Evolutionary conservation across 805 yeast genomes (phyloP).

Genomic region (Candida maltosa): DNA sequence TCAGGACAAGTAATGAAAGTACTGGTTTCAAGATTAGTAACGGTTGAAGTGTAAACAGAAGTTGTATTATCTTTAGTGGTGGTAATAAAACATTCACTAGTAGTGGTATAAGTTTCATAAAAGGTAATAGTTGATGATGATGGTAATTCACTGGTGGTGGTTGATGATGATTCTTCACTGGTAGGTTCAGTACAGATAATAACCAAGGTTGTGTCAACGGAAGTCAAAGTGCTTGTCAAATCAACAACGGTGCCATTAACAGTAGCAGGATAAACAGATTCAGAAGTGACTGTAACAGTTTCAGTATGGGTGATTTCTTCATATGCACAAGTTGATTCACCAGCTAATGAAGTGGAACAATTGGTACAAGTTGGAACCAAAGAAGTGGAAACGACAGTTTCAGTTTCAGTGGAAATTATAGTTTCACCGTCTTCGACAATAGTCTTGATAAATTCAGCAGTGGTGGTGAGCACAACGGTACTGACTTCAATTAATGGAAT

Average conservation of each 20-base stretch:
- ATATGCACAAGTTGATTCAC: too few relatives aligned
- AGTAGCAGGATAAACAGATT: not conserved
- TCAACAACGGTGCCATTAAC: not conserved
- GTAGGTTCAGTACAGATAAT: not conserved
- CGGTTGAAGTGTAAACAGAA: not conserved
- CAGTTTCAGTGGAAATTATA: not conserved
- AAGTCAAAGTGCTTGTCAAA: not conserved
- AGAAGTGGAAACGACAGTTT: not conserved
- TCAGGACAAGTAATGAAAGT: conserved; percentile 1
- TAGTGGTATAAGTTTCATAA: not conserved
- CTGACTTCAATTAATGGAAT: too few relatives aligned
- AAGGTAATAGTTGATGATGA: not conserved
- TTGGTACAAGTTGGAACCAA: not conserved
- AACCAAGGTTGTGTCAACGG: not conserved
- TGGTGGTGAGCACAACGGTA: too few relatives aligned
- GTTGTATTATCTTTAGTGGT: not conserved
- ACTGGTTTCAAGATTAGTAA: not conserved
- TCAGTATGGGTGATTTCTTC: too few relatives aligned
- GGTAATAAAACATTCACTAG: not conserved
- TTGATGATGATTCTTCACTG: not conserved
- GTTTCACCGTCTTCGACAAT: too few relatives aligned
- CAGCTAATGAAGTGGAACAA: not conserved
- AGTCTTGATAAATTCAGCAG: too few relatives aligned
- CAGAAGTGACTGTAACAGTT: not conserved
- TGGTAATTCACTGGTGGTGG: not conserved